Evolutionary conservation across 306 rosid genomes (phyloP), one percentile per base, ranked within the genome.

Genomic region (Canavalia ensiformis): DNA sequence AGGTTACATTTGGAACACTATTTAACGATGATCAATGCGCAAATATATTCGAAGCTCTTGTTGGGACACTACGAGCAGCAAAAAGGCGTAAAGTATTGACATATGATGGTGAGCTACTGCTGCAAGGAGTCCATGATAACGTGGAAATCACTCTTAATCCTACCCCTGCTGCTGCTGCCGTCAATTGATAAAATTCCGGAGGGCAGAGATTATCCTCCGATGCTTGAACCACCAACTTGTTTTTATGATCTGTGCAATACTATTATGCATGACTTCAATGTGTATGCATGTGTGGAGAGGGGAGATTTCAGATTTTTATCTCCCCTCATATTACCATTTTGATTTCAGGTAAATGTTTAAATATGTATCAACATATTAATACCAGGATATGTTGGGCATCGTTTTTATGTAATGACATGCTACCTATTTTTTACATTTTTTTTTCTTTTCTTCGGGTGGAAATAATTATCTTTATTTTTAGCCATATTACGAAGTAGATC

Each of bases 71-170:
- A 74, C 71, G 98, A 80, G 99, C 98, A 2, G 99, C 96, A 9
- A 95, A 95, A 85, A 95, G 75, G 83, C 67, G 98, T 8, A 93
- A 91, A 79, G 0, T 90, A 68, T 29, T 95, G 76, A 42, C 88
- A n/a, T 95, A 89, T 13, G 96, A 91, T 8, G 98, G 99, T 12
- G 99, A 95, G 87, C 85, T 93, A 42, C 90, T 95, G 75, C 91
- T 93, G 78, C 99, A 91, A 88, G 99, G 99, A 52, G 99, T 95
- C 79, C 99, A 93, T 70, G 99, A 95, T 81, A 91, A 89, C 46
- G 99, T 93, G 59, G 96, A 90, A 86, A 95, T 95, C 81, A 77
- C 62, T n/a, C 97, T 93, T 78, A 91, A 88, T 81, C 88, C 95
- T 11, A 2, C 84, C 60, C 78, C 90, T 37, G 69, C 85, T 8